Conservation (phyloP, 495 filamentous ascomycete species). For the Opeltia flavorubescens region DNA sequence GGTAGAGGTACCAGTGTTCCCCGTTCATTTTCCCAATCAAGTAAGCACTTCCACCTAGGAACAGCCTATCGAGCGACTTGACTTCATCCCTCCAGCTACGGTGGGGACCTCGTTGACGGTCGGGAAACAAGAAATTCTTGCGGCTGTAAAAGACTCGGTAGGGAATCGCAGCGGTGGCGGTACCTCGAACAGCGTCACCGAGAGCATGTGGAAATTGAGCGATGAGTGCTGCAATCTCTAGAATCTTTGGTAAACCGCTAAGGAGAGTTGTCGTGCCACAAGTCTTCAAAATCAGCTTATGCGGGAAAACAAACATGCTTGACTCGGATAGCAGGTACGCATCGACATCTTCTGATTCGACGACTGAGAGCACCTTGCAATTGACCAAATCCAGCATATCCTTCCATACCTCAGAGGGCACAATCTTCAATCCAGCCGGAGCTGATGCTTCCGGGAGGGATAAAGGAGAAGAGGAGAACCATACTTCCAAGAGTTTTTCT, state of each 20-base stretch:
- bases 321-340: slow-evolving; percentile 97
- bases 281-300: slow-evolving; percentile 98
- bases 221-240: slow-evolving; percentile 76
- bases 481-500: slow-evolving; percentile 97
- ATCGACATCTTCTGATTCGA: slow-evolving; percentile 91
- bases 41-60: slow-evolving; percentile 88
- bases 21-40: slow-evolving; percentile 99
- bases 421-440: slow-evolving; percentile 72
- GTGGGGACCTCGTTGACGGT: slow-evolving; percentile 87
- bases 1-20: slow-evolving; percentile 97
- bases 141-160: slow-evolving; percentile 97
- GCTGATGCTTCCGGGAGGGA: slow-evolving; percentile 55
- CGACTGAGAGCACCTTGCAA: slow-evolving; percentile 91
- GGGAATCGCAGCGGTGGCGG: slow-evolving; percentile 61
- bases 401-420: slow-evolving; percentile 77
- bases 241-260: slow-evolving; percentile 70
- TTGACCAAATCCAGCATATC: slow-evolving; percentile 95
- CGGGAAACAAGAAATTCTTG: slow-evolving; percentile 95
- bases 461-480: slow-evolving; percentile 65
- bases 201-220: slow-evolving; percentile 69
- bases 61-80: slow-evolving; percentile 74
- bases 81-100: slow-evolving; percentile 97
- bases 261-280: slow-evolving; percentile 95
- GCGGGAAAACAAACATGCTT: slow-evolving; percentile 98
- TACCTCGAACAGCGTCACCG: slow-evolving; percentile 35